Conservation (phyloP, 768 basidiomycete genomes). For the Hydnum rufescens region DNA sequence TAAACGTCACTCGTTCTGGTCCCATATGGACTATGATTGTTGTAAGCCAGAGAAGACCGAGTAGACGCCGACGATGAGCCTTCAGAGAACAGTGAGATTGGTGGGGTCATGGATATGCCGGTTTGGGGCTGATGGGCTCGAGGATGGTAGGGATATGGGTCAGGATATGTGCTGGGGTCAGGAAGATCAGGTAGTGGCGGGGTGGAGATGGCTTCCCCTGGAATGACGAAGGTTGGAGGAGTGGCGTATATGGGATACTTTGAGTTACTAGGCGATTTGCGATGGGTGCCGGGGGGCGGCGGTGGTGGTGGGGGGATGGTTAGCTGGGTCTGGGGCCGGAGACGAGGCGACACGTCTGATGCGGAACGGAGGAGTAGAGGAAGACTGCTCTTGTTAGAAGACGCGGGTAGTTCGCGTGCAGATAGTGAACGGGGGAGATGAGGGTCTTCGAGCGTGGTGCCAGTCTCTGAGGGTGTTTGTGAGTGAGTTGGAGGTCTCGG, state of each 20-base stretch:
- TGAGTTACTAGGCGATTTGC: background rate
- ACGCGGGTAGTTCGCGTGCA: no score
- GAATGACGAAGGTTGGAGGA: background rate
- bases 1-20: constrained; percentile 24
- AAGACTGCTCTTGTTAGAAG: no score
- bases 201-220: background rate
- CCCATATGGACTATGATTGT: constrained; percentile 31
- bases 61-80: constrained; percentile 53
- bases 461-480: no score
- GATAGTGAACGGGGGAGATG: no score
- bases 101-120: constrained; percentile 28
- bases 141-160: constrained; percentile 37
- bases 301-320: no score
- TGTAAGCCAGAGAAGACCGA: constrained; percentile 52
- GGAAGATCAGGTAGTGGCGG: constrained; percentile 19
- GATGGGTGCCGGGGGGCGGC: background rate
- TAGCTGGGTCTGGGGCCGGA: background rate
- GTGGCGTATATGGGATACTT: background rate
- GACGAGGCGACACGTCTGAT: background rate
- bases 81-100: constrained; percentile 41
- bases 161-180: constrained; percentile 50
- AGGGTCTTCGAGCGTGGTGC: no score
- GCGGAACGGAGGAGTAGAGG: background rate
- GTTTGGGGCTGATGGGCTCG: constrained; percentile 21
- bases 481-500: no score